Evolutionary conservation across 371 early-diverging fungal genomes (phyloP), one percentile per base, ranked within the genome.

Genomic region (Mortierella sp.): DNA sequence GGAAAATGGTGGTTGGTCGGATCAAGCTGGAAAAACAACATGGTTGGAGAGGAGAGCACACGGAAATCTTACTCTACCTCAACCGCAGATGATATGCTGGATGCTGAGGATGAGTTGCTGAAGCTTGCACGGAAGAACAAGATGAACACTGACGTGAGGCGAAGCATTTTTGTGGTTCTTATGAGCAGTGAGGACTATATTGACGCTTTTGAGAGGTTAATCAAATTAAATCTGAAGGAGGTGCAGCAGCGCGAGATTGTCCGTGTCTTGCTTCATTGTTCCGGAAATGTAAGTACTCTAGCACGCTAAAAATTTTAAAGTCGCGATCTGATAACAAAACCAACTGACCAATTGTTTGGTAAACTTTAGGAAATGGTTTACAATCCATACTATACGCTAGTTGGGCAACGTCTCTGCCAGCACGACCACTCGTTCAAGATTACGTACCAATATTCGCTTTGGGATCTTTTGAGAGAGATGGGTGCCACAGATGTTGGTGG

Each of bases 131-230:
- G 91, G 59, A 88, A 91, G 68, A 95, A 96, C 83, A 91, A 93
- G 60, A 97, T 99, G 97, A 97, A 97, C 87, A 98, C 99, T 13
- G 98, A 98, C 75, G 87, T 98, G 15, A 90, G 98, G 59, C 86
- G 96, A 70, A 93, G 92, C 66, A 93, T 99, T 61, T 99, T 99
- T 88, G 90, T 97, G 9, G 91, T 92, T 5, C 85, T 97, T 53
- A 95, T 98, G 94, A 91, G 93, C 80, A 91, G 96, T 75, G 96
- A 96, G 90, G 98, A 98, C 83, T 98, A 94, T 78, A 84, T 95
- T 34, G 99, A 98, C 76, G 97, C 96, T 4, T 95, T 94, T 82
- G 94, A 97, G 75, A 88, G 93, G 40, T 84, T 97, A 40, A 84
- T 93, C 82, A 91, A 92, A 83, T 85, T 98, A 42, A 89, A 89